A percentile compares a stretch with the other conserved stretches of the same genome.
These are phyloP conservation scores for Asterophora lycoperdoides DNA, from an alignment of 768 basidiomycete species.

Conservation along the genomic window DNA sequence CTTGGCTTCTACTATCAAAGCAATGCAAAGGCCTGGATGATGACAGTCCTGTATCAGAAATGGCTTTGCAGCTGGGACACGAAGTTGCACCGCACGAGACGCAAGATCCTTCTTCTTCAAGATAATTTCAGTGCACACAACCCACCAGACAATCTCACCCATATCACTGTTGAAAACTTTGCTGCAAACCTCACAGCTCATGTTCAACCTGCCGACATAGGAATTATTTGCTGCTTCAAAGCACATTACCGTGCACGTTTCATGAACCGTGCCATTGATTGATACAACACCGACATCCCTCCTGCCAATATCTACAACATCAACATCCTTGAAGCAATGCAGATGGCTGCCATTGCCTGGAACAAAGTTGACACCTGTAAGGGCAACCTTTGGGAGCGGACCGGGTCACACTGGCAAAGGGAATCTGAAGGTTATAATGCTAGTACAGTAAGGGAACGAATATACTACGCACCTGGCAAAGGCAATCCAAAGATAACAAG, in stretches of 20 bases:
- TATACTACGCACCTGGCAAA: too few species aligned
- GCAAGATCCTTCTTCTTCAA: conserved; percentile 1
- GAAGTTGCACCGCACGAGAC: conserved; percentile 16
- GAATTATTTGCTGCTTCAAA: conserved; percentile 3
- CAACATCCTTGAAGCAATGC: conserved; percentile 31
- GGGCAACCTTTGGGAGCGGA: too few species aligned
- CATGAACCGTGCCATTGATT: conserved; percentile 24
- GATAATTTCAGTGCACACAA: conserved; percentile 1
- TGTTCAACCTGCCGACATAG: conserved; percentile 21
- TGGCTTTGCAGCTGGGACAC: conserved; percentile 30
- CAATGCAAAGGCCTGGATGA: conserved; percentile 40
- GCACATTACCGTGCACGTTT: conserved; percentile 1
- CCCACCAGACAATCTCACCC: conserved; percentile 1
- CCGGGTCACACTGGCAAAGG: too few species aligned
- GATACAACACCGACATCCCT: conserved; percentile 21
- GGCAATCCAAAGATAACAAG: too few species aligned
- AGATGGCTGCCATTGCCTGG: conserved; percentile 20
- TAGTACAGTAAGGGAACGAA: too few species aligned
- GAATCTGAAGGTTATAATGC: too few species aligned
- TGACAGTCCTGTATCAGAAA: conserved; percentile 26
- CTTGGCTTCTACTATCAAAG: conserved; percentile 32
- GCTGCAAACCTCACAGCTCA: conserved; percentile 18
- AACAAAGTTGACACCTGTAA: too few species aligned
- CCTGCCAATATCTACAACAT: conserved; percentile 29
- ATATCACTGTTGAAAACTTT: too few species aligned